A percentile compares a stretch with the other conserved stretches of the same genome.
Evolutionary conservation across 176 grass and related monocot genomes (phyloP).

Genomic region (Musa beccarii): DNA sequence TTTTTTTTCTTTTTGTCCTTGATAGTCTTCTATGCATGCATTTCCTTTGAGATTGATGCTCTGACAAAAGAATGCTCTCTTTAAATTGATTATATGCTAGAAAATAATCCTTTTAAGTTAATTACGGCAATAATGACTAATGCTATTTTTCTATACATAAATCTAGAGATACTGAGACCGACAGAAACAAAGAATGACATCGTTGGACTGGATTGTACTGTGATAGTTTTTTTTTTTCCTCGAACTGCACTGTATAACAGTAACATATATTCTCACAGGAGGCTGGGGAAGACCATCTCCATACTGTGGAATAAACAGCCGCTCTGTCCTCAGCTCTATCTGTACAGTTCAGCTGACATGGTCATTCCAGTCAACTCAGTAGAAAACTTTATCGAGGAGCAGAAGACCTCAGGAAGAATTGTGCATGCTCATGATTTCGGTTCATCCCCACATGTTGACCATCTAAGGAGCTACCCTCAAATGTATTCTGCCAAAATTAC

Average conservation of each 20-base stretch:
- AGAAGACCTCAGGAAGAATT: slow-evolving; percentile 47
- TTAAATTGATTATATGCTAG: neutral
- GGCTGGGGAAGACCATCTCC: slow-evolving; percentile 42
- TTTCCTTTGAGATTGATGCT: neutral
- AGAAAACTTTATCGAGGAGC: slow-evolving; percentile 59
- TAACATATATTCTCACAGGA: slow-evolving; percentile 39
- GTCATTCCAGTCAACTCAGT: slow-evolving; percentile 56
- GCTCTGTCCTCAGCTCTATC: slow-evolving; percentile 76
- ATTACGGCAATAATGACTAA: no score
- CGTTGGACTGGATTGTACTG: neutral
- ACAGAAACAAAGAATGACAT: neutral
- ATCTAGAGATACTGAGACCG: neutral
- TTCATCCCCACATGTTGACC: slow-evolving; percentile 83
- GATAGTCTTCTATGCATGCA: neutral
- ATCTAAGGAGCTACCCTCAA: slow-evolving; percentile 78
- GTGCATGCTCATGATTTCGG: slow-evolving; percentile 68
- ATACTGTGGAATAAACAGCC: slow-evolving; percentile 67
- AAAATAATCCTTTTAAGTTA: no score
- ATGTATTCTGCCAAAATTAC: slow-evolving; percentile 73
- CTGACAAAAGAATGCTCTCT: neutral
- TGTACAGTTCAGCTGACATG: slow-evolving; percentile 78
- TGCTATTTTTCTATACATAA: no score
- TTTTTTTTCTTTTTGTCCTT: neutral
- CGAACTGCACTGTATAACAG: neutral
- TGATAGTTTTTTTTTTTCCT: neutral